Conservation (phyloP, 352 stramenopile genomes). For the Peronospora destructor region DNA sequence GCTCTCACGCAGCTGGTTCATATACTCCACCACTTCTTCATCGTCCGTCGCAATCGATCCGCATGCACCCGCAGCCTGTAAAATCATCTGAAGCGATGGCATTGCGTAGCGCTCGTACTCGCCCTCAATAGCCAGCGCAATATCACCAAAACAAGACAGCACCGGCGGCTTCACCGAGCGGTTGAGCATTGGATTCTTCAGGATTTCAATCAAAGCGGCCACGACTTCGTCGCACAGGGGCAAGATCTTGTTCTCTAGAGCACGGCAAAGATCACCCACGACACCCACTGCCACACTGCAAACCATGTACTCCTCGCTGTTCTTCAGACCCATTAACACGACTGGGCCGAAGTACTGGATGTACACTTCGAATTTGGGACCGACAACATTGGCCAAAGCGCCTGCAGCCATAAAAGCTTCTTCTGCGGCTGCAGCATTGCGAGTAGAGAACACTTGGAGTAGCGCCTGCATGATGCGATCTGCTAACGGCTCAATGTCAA, state of each 20-base stretch:
- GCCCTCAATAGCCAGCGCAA: slow-evolving; percentile 92
- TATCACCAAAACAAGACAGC: slow-evolving; percentile 94
- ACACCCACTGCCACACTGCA: slow-evolving; percentile 93
- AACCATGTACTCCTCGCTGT: slow-evolving; percentile 94
- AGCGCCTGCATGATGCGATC: slow-evolving; percentile 94
- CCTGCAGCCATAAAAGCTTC: slow-evolving; percentile 94
- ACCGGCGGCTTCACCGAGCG: slow-evolving; percentile 94
- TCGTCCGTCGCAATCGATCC: slow-evolving; percentile 87
- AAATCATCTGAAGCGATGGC: slow-evolving; percentile 78
- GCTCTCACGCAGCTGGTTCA: slow-evolving; percentile 93
- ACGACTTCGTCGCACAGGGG: slow-evolving; percentile 94
- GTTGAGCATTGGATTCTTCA: slow-evolving; percentile 92
- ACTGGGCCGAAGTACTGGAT: slow-evolving; percentile 91
- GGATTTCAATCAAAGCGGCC: slow-evolving; percentile 88
- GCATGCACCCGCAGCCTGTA: slow-evolving; percentile 83
- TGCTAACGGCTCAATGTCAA: slow-evolving; percentile 78
- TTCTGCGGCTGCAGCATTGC: slow-evolving; percentile 91
- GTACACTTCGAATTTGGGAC: slow-evolving; percentile 93
- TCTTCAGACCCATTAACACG: slow-evolving; percentile 88
- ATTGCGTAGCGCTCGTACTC: slow-evolving; percentile 87
- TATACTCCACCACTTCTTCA: slow-evolving; percentile 97
- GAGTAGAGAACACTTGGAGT: slow-evolving; percentile 91
- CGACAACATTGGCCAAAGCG: slow-evolving; percentile 89
- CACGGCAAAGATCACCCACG: slow-evolving; percentile 92
- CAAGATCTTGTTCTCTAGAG: slow-evolving; percentile 88